A percentile compares a stretch with the other conserved stretches of the same genome.
phyloP scores from a whole-genome alignment of 139 green algal species.

The Auxenochlorella pyrenoidosa region DNA sequence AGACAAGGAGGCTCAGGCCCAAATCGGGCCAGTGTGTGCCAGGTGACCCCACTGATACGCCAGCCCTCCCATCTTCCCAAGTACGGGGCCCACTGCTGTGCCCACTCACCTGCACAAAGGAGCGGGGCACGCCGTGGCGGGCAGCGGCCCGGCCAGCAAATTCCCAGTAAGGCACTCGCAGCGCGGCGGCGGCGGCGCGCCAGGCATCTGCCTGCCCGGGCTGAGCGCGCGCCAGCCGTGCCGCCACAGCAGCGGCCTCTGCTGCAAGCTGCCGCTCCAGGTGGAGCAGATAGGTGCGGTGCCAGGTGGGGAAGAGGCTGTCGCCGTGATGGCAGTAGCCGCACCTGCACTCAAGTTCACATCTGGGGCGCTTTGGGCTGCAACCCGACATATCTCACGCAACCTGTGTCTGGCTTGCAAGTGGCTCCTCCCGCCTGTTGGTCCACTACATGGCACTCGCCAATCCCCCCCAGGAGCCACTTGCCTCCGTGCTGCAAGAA shows the following conservation, averaged over 20 bases:
- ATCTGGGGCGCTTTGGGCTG: no score
- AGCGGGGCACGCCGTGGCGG: neutral
- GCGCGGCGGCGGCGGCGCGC: neutral
- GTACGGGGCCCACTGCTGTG: no score
- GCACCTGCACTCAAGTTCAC: neutral
- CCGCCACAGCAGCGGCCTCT: neutral
- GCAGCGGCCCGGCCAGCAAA: neutral
- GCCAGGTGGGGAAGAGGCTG: constrained; percentile 28
- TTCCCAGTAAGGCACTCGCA: neutral
- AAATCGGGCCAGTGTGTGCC: no score
- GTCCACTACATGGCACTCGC: no score
- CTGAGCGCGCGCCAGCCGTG: neutral
- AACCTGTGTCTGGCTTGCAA: no score
- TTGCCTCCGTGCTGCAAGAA: no score
- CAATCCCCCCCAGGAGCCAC: no score
- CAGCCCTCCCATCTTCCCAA: no score
- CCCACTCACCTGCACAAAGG: neutral
- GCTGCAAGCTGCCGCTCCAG: neutral
- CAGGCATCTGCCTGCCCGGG: neutral
- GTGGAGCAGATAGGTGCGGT: constrained; percentile 13
- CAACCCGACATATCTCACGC: no score
- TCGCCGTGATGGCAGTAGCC: constrained; percentile 32
- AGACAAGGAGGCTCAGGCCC: no score
- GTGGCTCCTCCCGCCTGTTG: no score
- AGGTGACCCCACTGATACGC: no score